phyloP scores from a whole-genome alignment of 306 rosid species.

The Pachyrhizus erosus region DNA sequence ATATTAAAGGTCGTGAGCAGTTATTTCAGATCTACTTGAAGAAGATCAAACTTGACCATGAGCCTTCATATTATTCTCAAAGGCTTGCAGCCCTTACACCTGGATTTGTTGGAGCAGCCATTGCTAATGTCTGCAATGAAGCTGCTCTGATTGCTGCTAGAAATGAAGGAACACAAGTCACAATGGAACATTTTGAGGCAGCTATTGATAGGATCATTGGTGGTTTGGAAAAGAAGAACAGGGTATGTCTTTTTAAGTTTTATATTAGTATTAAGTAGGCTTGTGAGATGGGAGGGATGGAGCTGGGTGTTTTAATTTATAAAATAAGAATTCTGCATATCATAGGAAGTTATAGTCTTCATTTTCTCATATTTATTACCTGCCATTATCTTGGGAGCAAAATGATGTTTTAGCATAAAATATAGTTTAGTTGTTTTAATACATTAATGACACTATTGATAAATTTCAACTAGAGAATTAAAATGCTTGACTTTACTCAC shows the following conservation, averaged over 20 bases:
- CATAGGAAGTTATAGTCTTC: conserved; percentile 8
- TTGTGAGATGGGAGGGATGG: background rate
- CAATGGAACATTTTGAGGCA: conserved; percentile 83
- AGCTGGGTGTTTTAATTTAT: background rate
- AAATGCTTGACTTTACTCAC: background rate
- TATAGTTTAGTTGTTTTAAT: background rate
- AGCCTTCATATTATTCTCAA: conserved; percentile 85
- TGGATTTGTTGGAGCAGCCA: conserved; percentile 99
- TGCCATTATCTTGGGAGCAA: background rate
- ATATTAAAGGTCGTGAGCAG: conserved; percentile 90
- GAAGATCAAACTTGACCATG: conserved; percentile 84
- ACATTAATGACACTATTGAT: background rate
- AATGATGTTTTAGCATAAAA: background rate
- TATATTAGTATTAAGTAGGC: background rate
- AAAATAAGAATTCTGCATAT: background rate
- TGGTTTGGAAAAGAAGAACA: conserved; percentile 98
- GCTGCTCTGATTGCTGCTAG: conserved; percentile 98
- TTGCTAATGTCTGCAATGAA: conserved; percentile 97
- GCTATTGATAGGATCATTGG: conserved; percentile 96
- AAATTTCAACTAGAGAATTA: conserved; percentile 4
- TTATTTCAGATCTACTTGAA: conserved; percentile 86
- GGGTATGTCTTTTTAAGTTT: conserved; percentile 50
- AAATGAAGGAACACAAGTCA: conserved; percentile 60
- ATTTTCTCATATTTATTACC: background rate
- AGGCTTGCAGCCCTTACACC: conserved; percentile 99